These are phyloP conservation scores for Puccinia horiana DNA, from an alignment of 1,284 basidiomycete genomes.

Conservation along the genomic window DNA sequence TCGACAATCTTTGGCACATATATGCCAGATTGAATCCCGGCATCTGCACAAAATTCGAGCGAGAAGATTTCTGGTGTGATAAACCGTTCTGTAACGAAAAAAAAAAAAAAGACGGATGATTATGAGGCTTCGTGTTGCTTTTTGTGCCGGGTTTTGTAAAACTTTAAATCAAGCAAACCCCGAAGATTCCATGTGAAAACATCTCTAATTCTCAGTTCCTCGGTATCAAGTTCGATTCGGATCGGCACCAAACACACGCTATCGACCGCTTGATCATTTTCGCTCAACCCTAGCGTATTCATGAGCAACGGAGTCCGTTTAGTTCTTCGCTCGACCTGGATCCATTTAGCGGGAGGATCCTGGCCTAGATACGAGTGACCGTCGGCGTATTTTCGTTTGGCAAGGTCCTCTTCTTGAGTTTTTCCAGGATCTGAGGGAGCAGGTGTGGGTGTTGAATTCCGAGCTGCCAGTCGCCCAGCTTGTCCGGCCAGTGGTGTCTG, in stretches of 20 bases:
- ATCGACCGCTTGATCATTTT: conserved; percentile 54
- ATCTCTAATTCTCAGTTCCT: conserved; percentile 85
- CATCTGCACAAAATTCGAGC: conserved; percentile 78
- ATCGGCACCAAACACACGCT: conserved; percentile 74
- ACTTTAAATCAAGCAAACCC: conserved; percentile 60
- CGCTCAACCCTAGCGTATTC: conserved; percentile 18
- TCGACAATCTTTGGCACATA: conserved; percentile 78
- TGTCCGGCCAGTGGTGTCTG: conserved; percentile 1
- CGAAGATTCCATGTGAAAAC: conserved; percentile 95
- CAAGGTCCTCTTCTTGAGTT: conserved; percentile 12
- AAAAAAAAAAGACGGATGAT: neutral
- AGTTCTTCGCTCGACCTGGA: conserved; percentile 64
- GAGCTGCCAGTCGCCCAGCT: neutral
- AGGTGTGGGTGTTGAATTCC: conserved; percentile 7
- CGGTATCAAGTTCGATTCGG: conserved; percentile 89
- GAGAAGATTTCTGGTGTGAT: conserved; percentile 83
- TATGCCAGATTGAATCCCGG: conserved; percentile 70
- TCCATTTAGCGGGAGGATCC: conserved; percentile 77
- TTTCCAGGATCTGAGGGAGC: neutral
- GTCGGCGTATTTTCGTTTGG: conserved; percentile 36
- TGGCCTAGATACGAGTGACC: conserved; percentile 86
- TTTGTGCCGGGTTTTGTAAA: neutral
- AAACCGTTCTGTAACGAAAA: conserved; percentile 62
- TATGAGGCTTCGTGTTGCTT: neutral
- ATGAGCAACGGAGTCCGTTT: neutral